Base-by-base conservation (phyloP, 768 basidiomycete species). In the Nevesoporus exiguus region DNA sequence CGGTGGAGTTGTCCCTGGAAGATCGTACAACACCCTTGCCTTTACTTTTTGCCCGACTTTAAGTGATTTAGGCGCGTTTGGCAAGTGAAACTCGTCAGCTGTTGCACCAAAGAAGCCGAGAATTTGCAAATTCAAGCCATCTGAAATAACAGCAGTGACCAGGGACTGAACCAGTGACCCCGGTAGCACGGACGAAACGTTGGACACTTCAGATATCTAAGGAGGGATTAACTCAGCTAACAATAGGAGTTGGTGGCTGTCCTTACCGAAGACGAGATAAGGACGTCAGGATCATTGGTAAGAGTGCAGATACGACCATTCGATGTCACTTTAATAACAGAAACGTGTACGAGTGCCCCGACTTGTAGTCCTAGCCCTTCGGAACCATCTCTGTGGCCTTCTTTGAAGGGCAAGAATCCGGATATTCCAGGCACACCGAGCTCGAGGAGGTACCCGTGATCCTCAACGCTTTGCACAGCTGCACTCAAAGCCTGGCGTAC, bases 61-160 rank as follows among this genome's bases (percentile, higher is more conserved):
- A 67, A 78, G 81, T 11, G 71, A 63, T 48, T 77, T 76, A 21
- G 69, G 73, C 37, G 72, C 62, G 6, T 67, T 61, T 13, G 73
- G 73, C 14, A 96, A 72, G 71, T 98, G 96, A 53, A 87, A 80
- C 33, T 83, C 77, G 64, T 97, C 94, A 24, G 90, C 77, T 0
- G 93, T 96, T 30, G 93, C 96, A 34, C 91, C 87, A 71, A 93
- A 98, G 69, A 88, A 95, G 0, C 93, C 94, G 24, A 95, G 79
- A 17, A 98, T 76, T 71, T 96, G 95, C 29, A 98, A 74, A 66
- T 90, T 90, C 31, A 98, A 73, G 17, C 97, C 97, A 24, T 73
- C 77, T 15, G 85, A 75, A 39, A 84, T 76, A 21, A 88, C 78
- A 19, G 84, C 82, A 2, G 93, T 97, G 52, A 99, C 79, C 36